Evolutionary conservation across 805 yeast genomes (phyloP), one percentile per base, ranked within the genome.

Genomic region (Suhomyces tanzawaensis): DNA sequence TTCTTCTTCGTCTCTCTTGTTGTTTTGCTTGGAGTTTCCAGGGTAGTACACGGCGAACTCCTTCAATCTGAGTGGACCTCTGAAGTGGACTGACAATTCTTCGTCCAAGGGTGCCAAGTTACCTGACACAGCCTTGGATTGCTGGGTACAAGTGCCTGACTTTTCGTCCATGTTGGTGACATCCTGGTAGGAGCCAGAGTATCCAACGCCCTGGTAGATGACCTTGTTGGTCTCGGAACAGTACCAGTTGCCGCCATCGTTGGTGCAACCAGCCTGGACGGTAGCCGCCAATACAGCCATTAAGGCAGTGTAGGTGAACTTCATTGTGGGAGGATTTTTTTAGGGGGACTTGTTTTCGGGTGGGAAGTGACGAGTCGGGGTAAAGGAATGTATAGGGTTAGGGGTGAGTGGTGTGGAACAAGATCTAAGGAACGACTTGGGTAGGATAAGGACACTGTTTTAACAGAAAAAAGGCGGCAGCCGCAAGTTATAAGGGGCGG

Each of bases 31-130:
- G 29, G 70, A 52, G 29, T 71, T 52, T 28, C 71, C 52, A 47
- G 87, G 90, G 55, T 82, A 81, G 74, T 90, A 93, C 39, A 87
- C 96, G 63, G 90, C 97, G 58, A 93, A 88, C 67, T 87, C 87
- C 56, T 72, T 67, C 58, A 88, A 77, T 58, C 77, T 74, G 51
- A 88, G 57, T 25, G 96, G 96, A 53, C 96, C 96, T 72, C 96
- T 82, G 73, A 87, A 84, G 64, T 88, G 95, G 42, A 88, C 81
- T 24, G 95, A 81, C 45, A 88, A 68, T 64, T 88, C 95, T 71
- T 87, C 93, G 62, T 86, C 83, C 46, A 88, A 71, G 27, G 96
- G 96, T 39, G 90, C 65, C 62, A 86, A 64, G 41, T 77, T 53
- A 39, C 96, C 96, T 12, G 81, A 71, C 72, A 88, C 84, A 7